Conservation (phyloP, 169 alveolate genomes). For the Plasmodium vivax region DNA sequence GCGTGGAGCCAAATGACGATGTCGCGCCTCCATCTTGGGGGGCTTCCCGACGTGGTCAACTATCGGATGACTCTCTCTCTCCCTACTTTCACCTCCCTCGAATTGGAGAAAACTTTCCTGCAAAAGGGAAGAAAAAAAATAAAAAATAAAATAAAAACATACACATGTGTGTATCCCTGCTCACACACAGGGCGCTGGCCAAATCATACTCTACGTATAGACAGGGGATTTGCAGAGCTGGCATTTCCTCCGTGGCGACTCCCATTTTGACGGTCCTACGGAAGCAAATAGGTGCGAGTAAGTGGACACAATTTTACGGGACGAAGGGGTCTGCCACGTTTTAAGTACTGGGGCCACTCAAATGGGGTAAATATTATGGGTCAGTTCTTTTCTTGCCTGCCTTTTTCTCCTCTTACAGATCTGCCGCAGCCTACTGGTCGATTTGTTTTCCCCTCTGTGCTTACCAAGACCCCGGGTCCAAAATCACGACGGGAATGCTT, state of each 20-base stretch:
- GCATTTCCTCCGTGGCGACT: slow-evolving; percentile 44
- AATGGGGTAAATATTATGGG: neutral
- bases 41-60: neutral
- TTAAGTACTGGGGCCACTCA: neutral
- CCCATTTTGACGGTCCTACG: slow-evolving; percentile 71
- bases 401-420: neutral
- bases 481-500: slow-evolving; percentile 28
- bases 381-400: neutral
- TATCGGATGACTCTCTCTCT: neutral
- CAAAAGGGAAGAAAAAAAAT: neutral
- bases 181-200: neutral
- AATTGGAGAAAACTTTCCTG: slow-evolving; percentile 17
- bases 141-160: neutral
- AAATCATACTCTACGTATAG: slow-evolving; percentile 55
- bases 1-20: neutral
- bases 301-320: neutral
- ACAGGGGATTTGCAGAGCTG: slow-evolving; percentile 49
- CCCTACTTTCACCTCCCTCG: slow-evolving; percentile 48
- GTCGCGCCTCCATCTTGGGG: neutral
- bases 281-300: neutral
- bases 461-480: slow-evolving; percentile 76
- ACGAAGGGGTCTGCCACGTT: neutral
- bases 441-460: neutral
- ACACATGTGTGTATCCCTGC: neutral
- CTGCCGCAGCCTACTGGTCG: neutral